phyloP scores from a whole-genome alignment of 2,329 filamentous ascomycete species.

The Colletotrichum sp. region DNA sequence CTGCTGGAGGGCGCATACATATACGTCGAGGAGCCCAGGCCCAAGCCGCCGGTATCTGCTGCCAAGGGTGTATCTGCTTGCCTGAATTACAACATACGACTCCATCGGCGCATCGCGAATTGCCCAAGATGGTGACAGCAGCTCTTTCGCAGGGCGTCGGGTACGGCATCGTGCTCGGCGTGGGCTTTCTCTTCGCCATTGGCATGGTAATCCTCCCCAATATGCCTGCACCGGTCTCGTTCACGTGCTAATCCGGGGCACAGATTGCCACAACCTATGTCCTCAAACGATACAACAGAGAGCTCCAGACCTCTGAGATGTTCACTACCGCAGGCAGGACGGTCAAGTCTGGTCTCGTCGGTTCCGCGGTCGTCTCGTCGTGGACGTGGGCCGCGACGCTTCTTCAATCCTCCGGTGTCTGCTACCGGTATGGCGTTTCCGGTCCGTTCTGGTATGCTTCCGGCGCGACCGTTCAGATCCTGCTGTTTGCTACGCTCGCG shows the following conservation, averaged over 20 bases:
- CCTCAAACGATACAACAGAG: conserved; percentile 64
- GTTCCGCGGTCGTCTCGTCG: conserved; percentile 80
- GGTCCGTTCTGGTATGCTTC: conserved; percentile 58
- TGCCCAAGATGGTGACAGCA: conserved; percentile 24
- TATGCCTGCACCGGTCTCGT: no score
- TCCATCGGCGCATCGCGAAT: background rate
- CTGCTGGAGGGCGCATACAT: background rate
- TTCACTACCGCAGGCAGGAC: conserved; percentile 82
- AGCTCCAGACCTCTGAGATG: conserved; percentile 86
- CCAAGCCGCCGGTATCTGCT: background rate
- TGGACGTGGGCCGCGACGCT: conserved; percentile 86
- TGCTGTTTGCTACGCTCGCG: conserved; percentile 82
- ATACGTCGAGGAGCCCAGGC: conserved; percentile 5
- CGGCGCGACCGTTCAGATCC: conserved; percentile 77
- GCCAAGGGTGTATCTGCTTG: background rate
- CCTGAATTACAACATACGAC: background rate
- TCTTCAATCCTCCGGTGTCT: conserved; percentile 74
- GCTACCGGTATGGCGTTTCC: conserved; percentile 71
- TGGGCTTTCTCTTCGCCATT: conserved; percentile 76
- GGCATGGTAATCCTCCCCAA: conserved; percentile 56
- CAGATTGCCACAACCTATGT: conserved; percentile 72
- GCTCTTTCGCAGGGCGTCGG: conserved; percentile 68
- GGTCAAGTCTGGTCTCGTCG: conserved; percentile 83
- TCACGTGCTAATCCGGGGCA: background rate
- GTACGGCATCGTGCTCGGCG: conserved; percentile 78